Conservation (phyloP, 176 grass and related monocot species). For the Cymbopogon citratus region DNA sequence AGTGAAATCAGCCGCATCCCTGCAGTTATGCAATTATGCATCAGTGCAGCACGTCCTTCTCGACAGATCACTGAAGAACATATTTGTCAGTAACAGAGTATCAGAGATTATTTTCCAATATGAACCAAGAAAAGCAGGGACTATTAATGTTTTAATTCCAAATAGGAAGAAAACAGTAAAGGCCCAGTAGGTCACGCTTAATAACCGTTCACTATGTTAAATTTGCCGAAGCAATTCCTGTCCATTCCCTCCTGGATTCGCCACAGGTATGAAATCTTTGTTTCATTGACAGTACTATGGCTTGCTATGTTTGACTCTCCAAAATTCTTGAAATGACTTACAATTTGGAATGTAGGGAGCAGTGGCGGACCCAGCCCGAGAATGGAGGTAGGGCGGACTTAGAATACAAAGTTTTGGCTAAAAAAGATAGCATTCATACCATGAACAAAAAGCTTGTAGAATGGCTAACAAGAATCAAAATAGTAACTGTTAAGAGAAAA, state of each 20-base stretch:
- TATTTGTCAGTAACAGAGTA: background rate
- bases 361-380: too few species aligned
- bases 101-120: background rate
- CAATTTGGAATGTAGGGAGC: too few species aligned
- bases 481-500: too few species aligned
- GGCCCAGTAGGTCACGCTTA: background rate
- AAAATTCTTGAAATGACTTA: too few species aligned
- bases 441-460: too few species aligned
- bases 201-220: background rate
- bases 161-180: background rate
- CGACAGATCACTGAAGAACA: background rate
- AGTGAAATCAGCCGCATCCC: background rate
- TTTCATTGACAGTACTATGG: background rate
- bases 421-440: too few species aligned
- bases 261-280: background rate
- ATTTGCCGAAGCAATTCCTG: background rate
- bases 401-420: too few species aligned
- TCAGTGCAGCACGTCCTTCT: background rate
- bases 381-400: too few species aligned
- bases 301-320: background rate
- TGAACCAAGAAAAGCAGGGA: background rate
- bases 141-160: background rate
- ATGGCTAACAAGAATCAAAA: too few species aligned
- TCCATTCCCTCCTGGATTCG: background rate
- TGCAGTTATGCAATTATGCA: background rate